Base-by-base conservation (phyloP, 345 rosid genomes). In the Abelmoschus esculentus region DNA sequence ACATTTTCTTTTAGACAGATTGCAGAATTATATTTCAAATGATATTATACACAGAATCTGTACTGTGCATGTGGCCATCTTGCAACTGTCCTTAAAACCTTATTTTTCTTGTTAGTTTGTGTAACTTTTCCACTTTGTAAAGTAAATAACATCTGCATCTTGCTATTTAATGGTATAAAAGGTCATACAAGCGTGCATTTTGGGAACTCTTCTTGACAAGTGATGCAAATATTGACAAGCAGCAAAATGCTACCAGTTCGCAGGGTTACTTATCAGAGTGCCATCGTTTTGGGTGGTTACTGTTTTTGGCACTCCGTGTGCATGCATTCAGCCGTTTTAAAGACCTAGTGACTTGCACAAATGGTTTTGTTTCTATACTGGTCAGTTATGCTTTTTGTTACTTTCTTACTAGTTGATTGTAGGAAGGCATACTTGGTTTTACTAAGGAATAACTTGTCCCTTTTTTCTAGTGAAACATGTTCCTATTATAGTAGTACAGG, bases 241-340 rank as follows among this genome's bases (percentile, higher is more conserved):
- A 77, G 72, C 79, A 80, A 8, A 79, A 70, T 62, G 63, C 49
- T 75, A 57, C 83, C 38, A 78, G 71, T 74, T 70, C 84, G 38
- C 38, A 80, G 74, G 78, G 83, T 72, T 67, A 67, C 65, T 26
- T 82, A 64, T 76, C 82, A 5, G 83, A 88, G 65, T 88, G 84
- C 71, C 83, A 87, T 75, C 96, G 86, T n/a, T 91, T 95, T 66
- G 99, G 97, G 70, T 95, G 99, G 99, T 59, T 91, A 75, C 83
- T 91, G 75, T 90, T 95, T 85, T 78, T 91, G 86, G 96, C 90
- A 7, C 96, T 95, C 67, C 91, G 99, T 29, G 81, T 85, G 61
- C 93, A 89, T 75, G 93, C 87, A 11, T 88, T 88, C 74, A 81
- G 96, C 75, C 86, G 91, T 49, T 87, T 87, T 78, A 91, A 88